phyloP scores from a whole-genome alignment of 1,284 basidiomycete species.

The Sanghuangporus weigelae region DNA sequence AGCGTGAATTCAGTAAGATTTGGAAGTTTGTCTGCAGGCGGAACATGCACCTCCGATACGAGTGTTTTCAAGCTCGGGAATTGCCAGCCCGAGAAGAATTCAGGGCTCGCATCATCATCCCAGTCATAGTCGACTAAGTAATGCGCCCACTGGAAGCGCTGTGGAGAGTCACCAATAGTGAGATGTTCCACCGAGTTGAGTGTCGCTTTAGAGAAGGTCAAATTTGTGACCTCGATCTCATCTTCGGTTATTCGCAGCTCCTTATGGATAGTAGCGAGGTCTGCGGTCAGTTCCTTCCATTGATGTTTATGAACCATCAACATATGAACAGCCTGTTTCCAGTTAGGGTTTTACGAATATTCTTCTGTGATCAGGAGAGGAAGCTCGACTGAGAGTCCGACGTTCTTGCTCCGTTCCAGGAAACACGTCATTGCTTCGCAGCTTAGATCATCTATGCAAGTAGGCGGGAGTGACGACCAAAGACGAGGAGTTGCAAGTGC shows the following conservation, averaged over 20 bases:
- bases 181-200: neutral
- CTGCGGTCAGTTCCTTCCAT: neutral
- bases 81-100: neutral
- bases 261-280: neutral
- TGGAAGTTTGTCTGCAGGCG: neutral
- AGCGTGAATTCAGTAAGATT: neutral
- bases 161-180: neutral
- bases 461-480: neutral
- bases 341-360: neutral
- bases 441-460: neutral
- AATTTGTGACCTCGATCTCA: neutral
- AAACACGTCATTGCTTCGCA: neutral
- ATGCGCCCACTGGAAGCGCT: neutral
- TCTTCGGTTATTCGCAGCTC: neutral
- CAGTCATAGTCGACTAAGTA: neutral
- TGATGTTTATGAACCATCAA: neutral
- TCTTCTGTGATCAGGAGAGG: neutral
- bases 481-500: neutral
- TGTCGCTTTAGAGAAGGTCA: neutral
- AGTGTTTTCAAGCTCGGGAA: neutral
- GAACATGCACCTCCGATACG: slow-evolving; percentile 1
- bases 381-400: neutral
- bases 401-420: neutral
- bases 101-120: neutral
- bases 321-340: neutral